Evolutionary conservation across 805 yeast species (phyloP).

Genomic region (Pichia pseudocactophila): DNA sequence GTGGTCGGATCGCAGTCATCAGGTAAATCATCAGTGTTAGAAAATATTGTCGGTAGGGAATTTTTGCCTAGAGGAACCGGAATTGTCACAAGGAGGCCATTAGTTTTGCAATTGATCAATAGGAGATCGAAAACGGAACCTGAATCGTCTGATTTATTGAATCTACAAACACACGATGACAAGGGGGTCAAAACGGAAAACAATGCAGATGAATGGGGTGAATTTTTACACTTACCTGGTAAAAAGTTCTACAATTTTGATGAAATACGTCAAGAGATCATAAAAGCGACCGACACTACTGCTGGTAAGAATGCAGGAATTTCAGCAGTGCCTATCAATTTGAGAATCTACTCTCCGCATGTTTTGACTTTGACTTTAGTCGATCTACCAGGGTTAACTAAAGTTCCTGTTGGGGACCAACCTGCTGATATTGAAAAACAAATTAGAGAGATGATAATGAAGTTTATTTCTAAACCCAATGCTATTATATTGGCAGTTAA

Average conservation of each 20-base stretch:
- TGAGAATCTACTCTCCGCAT: conserved; percentile 88
- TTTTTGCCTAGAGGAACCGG: conserved; percentile 90
- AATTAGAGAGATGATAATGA: conserved; percentile 86
- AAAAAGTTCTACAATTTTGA: conserved; percentile 81
- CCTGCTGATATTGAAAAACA: conserved; percentile 95
- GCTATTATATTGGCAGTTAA: conserved; percentile 92
- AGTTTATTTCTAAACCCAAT: conserved; percentile 90
- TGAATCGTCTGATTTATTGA: conserved; percentile 32
- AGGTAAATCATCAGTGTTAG: conserved; percentile 84
- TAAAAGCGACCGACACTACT: conserved; percentile 80
- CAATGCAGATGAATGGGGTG: conserved; percentile 91
- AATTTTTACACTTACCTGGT: conserved; percentile 86
- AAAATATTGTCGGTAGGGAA: conserved; percentile 86
- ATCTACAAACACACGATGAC: conserved; percentile 35
- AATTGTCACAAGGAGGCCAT: conserved; percentile 83
- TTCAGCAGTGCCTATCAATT: conserved; percentile 84
- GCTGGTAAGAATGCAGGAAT: conserved; percentile 83
- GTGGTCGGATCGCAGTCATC: conserved; percentile 89
- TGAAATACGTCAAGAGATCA: conserved; percentile 85
- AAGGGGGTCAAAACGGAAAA: conserved; percentile 52
- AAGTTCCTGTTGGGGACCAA: conserved; percentile 98
- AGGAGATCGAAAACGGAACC: conserved; percentile 33
- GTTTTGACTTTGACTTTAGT: conserved; percentile 90
- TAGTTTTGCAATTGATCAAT: conserved; percentile 74
- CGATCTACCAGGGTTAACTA: conserved; percentile 94